Percentiles rank a stretch among this genome's conserved stretches.
Evolutionary conservation across 2,329 filamentous ascomycete genomes (phyloP).

Genomic region (Pseudogymnoascus sp.): DNA sequence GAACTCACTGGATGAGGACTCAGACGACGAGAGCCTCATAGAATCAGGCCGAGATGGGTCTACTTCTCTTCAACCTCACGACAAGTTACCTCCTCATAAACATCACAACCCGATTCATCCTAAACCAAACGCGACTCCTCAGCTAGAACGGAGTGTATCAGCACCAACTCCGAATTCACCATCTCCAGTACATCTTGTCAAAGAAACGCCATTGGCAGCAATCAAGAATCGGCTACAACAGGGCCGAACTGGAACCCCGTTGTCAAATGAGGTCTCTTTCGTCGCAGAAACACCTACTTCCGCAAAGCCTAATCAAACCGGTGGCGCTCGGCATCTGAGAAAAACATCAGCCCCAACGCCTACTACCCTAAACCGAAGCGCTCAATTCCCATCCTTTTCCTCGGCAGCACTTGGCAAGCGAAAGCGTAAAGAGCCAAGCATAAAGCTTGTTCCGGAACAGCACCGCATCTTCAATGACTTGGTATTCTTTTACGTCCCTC

Average conservation of each 20-base stretch:
- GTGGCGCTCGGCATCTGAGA: constrained; percentile 14
- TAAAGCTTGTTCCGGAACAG: constrained; percentile 41
- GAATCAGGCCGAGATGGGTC: neutral
- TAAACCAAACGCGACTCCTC: neutral
- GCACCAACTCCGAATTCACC: constrained; percentile 7
- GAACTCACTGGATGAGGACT: constrained; percentile 20
- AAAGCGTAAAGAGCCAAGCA: constrained; percentile 32
- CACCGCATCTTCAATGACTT: constrained; percentile 52
- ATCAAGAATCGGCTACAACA: neutral
- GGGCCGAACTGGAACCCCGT: neutral
- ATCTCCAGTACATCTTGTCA: neutral
- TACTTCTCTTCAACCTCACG: constrained; percentile 29
- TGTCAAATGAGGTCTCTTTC: constrained; percentile 7
- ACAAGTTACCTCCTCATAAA: constrained; percentile 26
- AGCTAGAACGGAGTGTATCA: constrained; percentile 2
- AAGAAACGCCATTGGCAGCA: constrained; percentile 6
- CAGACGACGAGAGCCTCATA: constrained; percentile 20
- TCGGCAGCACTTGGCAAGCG: constrained; percentile 29
- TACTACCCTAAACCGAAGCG: constrained; percentile 14
- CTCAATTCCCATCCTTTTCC: neutral
- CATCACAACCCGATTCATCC: constrained; percentile 24
- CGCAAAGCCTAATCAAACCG: constrained; percentile 20
- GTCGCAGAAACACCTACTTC: constrained; percentile 11
- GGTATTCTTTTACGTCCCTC: constrained; percentile 71
- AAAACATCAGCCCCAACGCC: constrained; percentile 17